phyloP scores from a whole-genome alignment of 2,329 filamentous ascomycete genomes.

The Penicillium aurantiogriseum region DNA sequence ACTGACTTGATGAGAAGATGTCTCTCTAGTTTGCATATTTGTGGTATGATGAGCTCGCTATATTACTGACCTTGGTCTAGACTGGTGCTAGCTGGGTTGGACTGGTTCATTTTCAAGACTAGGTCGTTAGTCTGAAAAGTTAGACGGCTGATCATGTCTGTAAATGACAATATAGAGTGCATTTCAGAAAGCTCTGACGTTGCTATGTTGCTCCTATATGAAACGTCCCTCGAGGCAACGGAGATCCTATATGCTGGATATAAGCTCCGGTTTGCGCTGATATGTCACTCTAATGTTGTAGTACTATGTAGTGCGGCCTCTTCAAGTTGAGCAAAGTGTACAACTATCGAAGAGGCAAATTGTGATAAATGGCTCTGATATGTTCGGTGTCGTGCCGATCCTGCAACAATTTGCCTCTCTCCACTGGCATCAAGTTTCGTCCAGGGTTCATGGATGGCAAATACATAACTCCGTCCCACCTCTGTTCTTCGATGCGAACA shows the following conservation, averaged over 20 bases:
- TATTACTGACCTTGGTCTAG: neutral
- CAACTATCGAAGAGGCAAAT: neutral
- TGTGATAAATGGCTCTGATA: neutral
- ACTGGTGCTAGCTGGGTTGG: neutral
- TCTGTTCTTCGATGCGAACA: neutral
- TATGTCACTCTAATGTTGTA: neutral
- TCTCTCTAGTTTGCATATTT: neutral
- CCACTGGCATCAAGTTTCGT: neutral
- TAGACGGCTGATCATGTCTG: neutral
- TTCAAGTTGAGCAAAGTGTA: neutral
- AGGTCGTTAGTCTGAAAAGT: neutral
- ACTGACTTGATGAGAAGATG: neutral
- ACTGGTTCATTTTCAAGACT: neutral
- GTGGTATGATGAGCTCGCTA: neutral
- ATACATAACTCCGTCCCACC: neutral
- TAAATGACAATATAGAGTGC: neutral
- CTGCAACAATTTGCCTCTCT: neutral
- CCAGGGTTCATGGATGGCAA: slow-evolving; percentile 5
- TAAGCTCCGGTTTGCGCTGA: neutral
- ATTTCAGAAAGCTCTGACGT: neutral
- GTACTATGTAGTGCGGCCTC: neutral
- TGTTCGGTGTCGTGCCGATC: neutral
- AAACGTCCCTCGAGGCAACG: neutral
- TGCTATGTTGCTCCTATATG: neutral
- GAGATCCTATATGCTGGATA: neutral